A percentile compares a stretch with the other conserved stretches of the same genome.
phyloP scores from a whole-genome alignment of 495 filamentous ascomycete species.

The Aspergillus egyptiacus region DNA sequence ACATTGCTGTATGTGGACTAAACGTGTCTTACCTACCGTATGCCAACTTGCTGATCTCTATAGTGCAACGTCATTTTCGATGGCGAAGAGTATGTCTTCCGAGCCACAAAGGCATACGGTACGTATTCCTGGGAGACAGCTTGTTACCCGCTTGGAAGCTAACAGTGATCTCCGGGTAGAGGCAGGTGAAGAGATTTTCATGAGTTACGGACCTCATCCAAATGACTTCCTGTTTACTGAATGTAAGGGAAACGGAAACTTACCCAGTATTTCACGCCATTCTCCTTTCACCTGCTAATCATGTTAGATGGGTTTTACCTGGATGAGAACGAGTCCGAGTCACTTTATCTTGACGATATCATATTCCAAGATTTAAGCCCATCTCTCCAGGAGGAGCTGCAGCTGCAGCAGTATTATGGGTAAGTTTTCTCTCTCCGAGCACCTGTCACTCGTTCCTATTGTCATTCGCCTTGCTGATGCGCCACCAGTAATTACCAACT shows the following conservation, averaged over 20 bases:
- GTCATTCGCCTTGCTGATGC: conserved; percentile 8
- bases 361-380: conserved; percentile 49
- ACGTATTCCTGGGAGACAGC: conserved; percentile 4
- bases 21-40: neutral
- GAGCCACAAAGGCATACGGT: conserved; percentile 50
- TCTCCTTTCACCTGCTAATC: conserved; percentile 1
- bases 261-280: neutral
- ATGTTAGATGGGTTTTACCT: conserved; percentile 67
- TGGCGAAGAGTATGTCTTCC: conserved; percentile 55
- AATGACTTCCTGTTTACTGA: conserved; percentile 79
- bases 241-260: conserved; percentile 45
- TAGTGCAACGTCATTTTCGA: conserved; percentile 61
- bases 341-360: conserved; percentile 60
- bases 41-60: neutral
- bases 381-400: conserved; percentile 45
- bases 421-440: conserved; percentile 20
- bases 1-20: conserved; percentile 37
- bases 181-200: conserved; percentile 66
- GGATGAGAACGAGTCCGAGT: conserved; percentile 60
- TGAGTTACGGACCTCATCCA: conserved; percentile 72
- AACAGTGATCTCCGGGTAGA: conserved; percentile 14
- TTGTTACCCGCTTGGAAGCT: neutral
- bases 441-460: conserved; percentile 1
- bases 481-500: conserved; percentile 53
- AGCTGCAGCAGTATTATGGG: conserved; percentile 57